Evolutionary conservation across 176 grass and related monocot genomes (phyloP).

Genomic region (Aegilops bicornis): DNA sequence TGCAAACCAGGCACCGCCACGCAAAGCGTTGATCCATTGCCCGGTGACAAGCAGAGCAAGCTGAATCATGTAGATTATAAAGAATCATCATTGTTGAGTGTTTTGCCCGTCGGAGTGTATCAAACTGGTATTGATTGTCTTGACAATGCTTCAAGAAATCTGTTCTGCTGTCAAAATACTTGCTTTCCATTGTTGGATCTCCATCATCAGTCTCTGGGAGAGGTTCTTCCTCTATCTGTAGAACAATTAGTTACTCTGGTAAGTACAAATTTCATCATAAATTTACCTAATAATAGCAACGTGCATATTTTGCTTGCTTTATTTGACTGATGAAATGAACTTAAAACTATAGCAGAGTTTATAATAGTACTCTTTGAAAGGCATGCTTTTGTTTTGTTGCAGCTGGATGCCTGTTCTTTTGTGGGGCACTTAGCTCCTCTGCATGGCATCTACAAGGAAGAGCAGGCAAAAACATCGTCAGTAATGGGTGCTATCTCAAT

Average conservation of each 20-base stretch:
- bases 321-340: neutral
- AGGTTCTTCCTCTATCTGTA: slow-evolving; percentile 55
- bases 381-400: slow-evolving; percentile 68
- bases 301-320: neutral
- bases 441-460: slow-evolving; percentile 60
- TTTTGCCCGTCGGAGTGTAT: slow-evolving; percentile 92
- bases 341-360: slow-evolving; percentile 13
- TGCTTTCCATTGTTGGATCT: slow-evolving; percentile 69
- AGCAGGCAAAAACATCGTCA: slow-evolving; percentile 21
- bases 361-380: slow-evolving; percentile 57
- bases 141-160: slow-evolving; percentile 88
- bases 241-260: slow-evolving; percentile 22
- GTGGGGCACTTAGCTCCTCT: slow-evolving; percentile 57
- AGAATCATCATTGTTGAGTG: slow-evolving; percentile 98
- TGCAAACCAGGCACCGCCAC: slow-evolving; percentile 70
- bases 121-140: slow-evolving; percentile 85
- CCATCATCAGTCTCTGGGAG: slow-evolving; percentile 63
- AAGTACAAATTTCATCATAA: slow-evolving; percentile 35
- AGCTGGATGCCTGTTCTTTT: slow-evolving; percentile 83
- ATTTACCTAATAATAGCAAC: slow-evolving; percentile 24
- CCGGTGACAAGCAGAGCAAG: slow-evolving; percentile 56
- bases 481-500: neutral
- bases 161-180: slow-evolving; percentile 83
- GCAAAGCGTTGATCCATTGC: slow-evolving; percentile 52
- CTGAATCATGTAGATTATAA: slow-evolving; percentile 74